Percentiles rank a stretch among this genome's conserved stretches.
phyloP scores from a whole-genome alignment of 2,329 filamentous ascomycete genomes.

The Botrytis elliptica region DNA sequence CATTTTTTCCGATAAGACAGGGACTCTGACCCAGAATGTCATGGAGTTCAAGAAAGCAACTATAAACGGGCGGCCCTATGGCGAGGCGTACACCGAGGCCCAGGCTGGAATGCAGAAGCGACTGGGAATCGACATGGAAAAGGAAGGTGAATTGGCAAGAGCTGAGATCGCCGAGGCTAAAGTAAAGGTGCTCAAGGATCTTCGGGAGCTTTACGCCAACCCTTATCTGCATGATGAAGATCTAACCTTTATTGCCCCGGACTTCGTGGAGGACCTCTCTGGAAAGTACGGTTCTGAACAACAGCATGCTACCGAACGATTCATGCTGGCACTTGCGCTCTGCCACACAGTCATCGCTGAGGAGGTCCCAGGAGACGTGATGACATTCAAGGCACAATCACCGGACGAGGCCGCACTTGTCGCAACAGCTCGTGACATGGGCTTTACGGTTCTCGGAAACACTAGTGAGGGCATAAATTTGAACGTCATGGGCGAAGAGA shows the following conservation, averaged over 20 bases:
- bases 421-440: constrained; percentile 88
- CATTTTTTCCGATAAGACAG: constrained; percentile 95
- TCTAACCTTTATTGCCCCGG: constrained; percentile 86
- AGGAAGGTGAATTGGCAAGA: constrained; percentile 61
- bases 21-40: constrained; percentile 85
- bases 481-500: constrained; percentile 83
- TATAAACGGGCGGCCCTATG: constrained; percentile 90
- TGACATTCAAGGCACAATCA: constrained; percentile 95
- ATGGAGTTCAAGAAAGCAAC: constrained; percentile 99
- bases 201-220: constrained; percentile 81
- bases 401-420: constrained; percentile 95
- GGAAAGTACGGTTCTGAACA: constrained; percentile 77
- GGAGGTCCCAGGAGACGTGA: constrained; percentile 79
- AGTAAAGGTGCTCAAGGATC: constrained; percentile 64
- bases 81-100: constrained; percentile 96
- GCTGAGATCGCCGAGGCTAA: constrained; percentile 81
- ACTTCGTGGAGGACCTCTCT: constrained; percentile 79
- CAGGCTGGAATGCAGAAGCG: constrained; percentile 95
- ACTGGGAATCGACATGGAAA: constrained; percentile 80
- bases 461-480: constrained; percentile 78
- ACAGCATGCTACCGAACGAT: constrained; percentile 74
- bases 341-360: constrained; percentile 97
- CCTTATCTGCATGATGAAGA: constrained; percentile 88
- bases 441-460: constrained; percentile 85
- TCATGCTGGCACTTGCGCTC: constrained; percentile 93